Evolutionary conservation across 495 filamentous ascomycete species (phyloP), one percentile per base, ranked within the genome.

Genomic region (Talaromyces thailandensis): DNA sequence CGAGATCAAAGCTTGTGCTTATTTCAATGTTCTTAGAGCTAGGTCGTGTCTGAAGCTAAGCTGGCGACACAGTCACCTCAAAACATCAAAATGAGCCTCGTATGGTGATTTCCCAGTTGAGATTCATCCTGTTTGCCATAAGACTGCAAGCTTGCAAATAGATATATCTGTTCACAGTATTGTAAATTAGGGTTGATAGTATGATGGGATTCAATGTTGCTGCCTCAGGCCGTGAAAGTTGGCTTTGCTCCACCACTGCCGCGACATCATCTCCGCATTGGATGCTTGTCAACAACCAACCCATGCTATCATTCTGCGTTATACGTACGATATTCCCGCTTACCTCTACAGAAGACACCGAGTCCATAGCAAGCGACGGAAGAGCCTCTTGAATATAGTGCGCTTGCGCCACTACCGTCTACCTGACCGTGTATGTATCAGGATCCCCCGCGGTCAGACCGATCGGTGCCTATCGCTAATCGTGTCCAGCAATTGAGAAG

Each of bases 211-310:
- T 29, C 31, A 37, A 9, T 43, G 21, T 62, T 67, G 50, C 32
- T 67, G 70, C 68, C 70, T 72, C 55, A 72, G 70, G 70, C 66
- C 29, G 18, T n/a, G 31, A 29, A 14, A 28, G 51, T 28, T 55
- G 6, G 21, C 45, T 57, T 60, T 60, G 63, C 61, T 63, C 70
- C 65, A 62, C 68, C 62, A 62, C 64, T 55, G 26, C 62, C 63
- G 56, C 51, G 40, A 60, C 62, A 57, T 58, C 53, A 63, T 43
- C 60, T 61, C 59, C 59, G 45, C 24, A 40, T 60, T 58, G 48
- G 50, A 48, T 31, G 29, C 18, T 7, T 23, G n/a, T 56, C 57
- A 26, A 56, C 23, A 55, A 28, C 51, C 23, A 55, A n/a, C 24
- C 14, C 21, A 21, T 18, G 12, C 51, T 14, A 11, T 26, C n/a